Evolutionary conservation across 2,329 filamentous ascomycete genomes (phyloP).

Genomic region (Didymella segeticola): DNA sequence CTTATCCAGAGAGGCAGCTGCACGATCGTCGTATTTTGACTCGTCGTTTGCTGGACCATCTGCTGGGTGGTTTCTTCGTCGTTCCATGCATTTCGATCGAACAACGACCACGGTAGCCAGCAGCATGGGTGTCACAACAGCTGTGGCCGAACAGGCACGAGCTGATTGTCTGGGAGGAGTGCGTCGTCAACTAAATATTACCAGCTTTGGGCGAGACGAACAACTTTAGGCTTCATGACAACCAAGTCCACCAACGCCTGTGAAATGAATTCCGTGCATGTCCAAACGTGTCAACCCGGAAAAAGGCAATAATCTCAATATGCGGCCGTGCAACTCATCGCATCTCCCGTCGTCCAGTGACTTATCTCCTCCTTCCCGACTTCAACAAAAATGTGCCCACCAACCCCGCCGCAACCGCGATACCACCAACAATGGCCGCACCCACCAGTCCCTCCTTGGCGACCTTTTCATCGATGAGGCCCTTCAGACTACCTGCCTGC

Average conservation of each 20-base stretch:
- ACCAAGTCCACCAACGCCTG: conserved; percentile 37
- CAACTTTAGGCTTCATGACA: conserved; percentile 13
- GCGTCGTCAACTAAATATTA: not conserved
- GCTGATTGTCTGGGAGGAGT: not conserved
- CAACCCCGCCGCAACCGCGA: conserved; percentile 91
- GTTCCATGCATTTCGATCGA: conserved; percentile 38
- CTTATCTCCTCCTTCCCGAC: conserved; percentile 59
- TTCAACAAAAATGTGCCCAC: conserved; percentile 86
- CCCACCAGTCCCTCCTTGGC: conserved; percentile 92
- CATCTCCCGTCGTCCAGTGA: not conserved
- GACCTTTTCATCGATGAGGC: conserved; percentile 94
- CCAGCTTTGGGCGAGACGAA: conserved; percentile 18
- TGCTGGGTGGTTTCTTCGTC: conserved; percentile 24
- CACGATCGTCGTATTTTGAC: conserved; percentile 20
- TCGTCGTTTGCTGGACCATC: conserved; percentile 30
- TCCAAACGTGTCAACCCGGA: not conserved
- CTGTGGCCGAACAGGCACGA: too few species aligned
- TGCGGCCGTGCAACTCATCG: not conserved
- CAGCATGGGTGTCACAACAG: too few species aligned
- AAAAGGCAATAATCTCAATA: not conserved
- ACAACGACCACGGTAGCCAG: not conserved
- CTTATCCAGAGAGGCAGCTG: not conserved
- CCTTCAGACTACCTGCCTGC: conserved; percentile 84
- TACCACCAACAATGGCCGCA: conserved; percentile 90
- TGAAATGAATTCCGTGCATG: conserved; percentile 16